Base-by-base conservation (phyloP, 192 early-diverging fungal species). In the Coemansia sp. region DNA sequence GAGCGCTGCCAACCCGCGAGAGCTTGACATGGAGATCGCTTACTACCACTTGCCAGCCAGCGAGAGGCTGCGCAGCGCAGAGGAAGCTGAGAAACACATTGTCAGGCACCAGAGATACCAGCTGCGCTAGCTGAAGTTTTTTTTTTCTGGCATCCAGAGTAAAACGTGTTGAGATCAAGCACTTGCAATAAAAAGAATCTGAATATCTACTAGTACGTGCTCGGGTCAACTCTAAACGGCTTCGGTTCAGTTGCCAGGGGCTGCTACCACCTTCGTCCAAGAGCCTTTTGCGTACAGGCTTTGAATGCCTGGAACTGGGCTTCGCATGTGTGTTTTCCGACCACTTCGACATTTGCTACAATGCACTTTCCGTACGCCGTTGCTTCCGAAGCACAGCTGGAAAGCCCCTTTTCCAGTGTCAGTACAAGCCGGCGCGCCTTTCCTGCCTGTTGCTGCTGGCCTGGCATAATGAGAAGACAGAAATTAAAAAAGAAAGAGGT, bases 11-110 rank as follows among this genome's bases (percentile, higher is more conserved):
- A 93, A 92, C 66, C 87, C 86, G 10, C 85, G 93, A 7, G 92
- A 93, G 72, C 75, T 94, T 63, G 90, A 87, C 39, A 80, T 91
- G 55, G 84, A 84, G 57, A 87, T 89, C 33, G 64, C 77, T 23
- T 88, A 88, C 65, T 64, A 23, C 72, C 72, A 78, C 26, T 63
- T 69, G 12, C 56, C 72, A 23, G 59, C 44, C n/a, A 53, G 45
- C 1, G 59, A 36, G 61, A 46, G 18, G 23, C 30, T 2, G 30
- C 30, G 30, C 30, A 38, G 62, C 34, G 66, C 45, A 34, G 6
- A 35, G 18, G 65, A 48, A 18, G 36, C 15, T 24, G 48, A 49
- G 15, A 33, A 15, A 34, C 52, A 60, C 39, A 36, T 23, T n/a
- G 34, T 67, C 46, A 68, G 62, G 20, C 62, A 58, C 64, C 62